Evolutionary conservation across 768 basidiomycete species (phyloP), one percentile per base, ranked within the genome.

Genomic region (Candolleomyces efflorescens): DNA sequence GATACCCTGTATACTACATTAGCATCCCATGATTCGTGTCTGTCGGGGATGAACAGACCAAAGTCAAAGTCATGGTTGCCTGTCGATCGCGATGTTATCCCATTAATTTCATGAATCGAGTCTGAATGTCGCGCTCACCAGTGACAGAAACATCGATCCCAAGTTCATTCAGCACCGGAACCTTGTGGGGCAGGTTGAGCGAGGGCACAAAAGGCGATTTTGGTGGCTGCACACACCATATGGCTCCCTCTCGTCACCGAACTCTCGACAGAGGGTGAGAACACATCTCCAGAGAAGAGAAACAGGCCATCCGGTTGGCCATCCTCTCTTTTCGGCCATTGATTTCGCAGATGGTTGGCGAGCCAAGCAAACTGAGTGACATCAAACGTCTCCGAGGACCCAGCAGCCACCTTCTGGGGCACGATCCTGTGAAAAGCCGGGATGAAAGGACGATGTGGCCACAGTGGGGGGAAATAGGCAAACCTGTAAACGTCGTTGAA

Each of bases 31-130:
- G 12, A 18, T 24, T 50, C 32, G 12, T 27, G 27, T 62, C 17
- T 24, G n/a, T 18, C 26, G 17, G 26, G 39, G n/a, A n/a, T n/a
- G n/a, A 46, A 43, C 73, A 49, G 57, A 88, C 89, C 90, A 62
- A 90, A 92, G 71, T 95, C 94, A 69, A 94, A 94, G 63, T 95
- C 94, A 62, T 97, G 94, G 67, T 97, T 95, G 4, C 93, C 91
- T 92, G 59, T n/a, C n/a, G n/a, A n/a, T n/a, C n/a, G n/a, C 32
- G 32, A 32, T 37, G 26, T 55, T 11, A 15, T 47, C 12, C 9
- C n/a, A n/a, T 43, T 12, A 55, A 43, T 22, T 15, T 24, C 17
- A 17, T 11, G 7, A 7, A 44, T n/a, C 20, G n/a, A 27, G 36
- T 18, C 6, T 24, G n/a, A 23, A n/a, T 11, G 38, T 3, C 53